phyloP scores from a whole-genome alignment of 176 grass and related monocot species.

The Chrysopogon serrulatus region DNA sequence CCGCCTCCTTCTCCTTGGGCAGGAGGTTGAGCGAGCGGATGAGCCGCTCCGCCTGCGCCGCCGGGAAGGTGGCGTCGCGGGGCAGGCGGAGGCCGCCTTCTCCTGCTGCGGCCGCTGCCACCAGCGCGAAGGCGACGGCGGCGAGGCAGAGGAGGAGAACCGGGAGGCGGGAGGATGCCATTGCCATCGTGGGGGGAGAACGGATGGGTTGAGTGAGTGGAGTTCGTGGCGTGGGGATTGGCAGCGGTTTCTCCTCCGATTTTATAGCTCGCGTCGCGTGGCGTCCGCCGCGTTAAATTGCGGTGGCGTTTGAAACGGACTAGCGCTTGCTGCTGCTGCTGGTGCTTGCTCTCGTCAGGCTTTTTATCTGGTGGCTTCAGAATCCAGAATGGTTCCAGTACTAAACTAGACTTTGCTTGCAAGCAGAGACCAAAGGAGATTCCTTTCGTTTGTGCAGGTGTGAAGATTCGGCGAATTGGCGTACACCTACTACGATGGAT shows the following conservation, averaged over 20 bases:
- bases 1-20: conserved; percentile 32
- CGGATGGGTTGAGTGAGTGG: background rate
- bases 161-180: background rate
- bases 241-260: conserved; percentile 11
- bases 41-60: conserved; percentile 58
- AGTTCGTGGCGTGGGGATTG: background rate
- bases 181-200: background rate
- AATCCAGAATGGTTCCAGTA: background rate
- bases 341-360: background rate
- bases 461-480: too few relatives aligned
- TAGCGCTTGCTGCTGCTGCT: too few relatives aligned
- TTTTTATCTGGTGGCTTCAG: background rate
- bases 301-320: conserved; percentile 4
- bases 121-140: background rate
- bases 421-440: conserved; percentile 3
- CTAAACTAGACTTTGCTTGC: conserved; percentile 17
- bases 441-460: background rate
- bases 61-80: conserved; percentile 40
- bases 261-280: conserved; percentile 21
- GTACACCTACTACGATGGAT: background rate
- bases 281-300: background rate
- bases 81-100: conserved; percentile 30
- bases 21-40: conserved; percentile 84
- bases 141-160: conserved; percentile 9
- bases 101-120: background rate